These are phyloP conservation scores for Starmerella vitae DNA, from an alignment of 805 yeast genomes.

Conservation along the genomic window DNA sequence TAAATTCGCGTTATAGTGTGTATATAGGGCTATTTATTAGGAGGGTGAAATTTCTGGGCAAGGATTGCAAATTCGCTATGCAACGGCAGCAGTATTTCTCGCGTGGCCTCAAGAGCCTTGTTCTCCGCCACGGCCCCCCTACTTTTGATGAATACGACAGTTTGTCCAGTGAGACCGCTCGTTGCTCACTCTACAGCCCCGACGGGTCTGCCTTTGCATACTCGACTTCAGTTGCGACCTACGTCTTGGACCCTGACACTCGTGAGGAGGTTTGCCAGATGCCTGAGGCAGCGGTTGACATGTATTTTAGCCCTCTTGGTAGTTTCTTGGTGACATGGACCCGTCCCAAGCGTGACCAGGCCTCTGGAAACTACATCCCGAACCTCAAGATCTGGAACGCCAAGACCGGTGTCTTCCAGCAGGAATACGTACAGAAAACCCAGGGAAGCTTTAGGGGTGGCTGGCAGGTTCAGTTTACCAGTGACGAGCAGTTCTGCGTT, in stretches of 20 bases:
- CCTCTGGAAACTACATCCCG: constrained; percentile 58
- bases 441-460: constrained; percentile 45
- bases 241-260: constrained; percentile 42
- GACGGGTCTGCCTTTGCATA: constrained; percentile 59
- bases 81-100: constrained; percentile 24
- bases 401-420: constrained; percentile 35
- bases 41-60: background rate
- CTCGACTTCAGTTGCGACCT: constrained; percentile 49
- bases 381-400: constrained; percentile 70
- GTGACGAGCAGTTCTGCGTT: constrained; percentile 61
- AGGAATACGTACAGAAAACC: constrained; percentile 59
- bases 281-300: constrained; percentile 56
- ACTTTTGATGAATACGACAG: constrained; percentile 24
- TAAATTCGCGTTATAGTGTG: constrained; percentile 21
- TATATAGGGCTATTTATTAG: background rate
- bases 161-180: constrained; percentile 36
- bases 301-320: constrained; percentile 82
- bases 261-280: constrained; percentile 38
- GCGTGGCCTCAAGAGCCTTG: constrained; percentile 21
- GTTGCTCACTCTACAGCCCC: constrained; percentile 53
- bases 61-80: constrained; percentile 1
- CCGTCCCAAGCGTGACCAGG: constrained; percentile 60
- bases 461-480: constrained; percentile 81
- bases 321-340: constrained; percentile 78
- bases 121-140: constrained; percentile 22